Percentiles rank a stretch among this genome's conserved stretches.
Conservation (phyloP, 1,284 basidiomycete species). For the Ustilago vetiveriae region DNA sequence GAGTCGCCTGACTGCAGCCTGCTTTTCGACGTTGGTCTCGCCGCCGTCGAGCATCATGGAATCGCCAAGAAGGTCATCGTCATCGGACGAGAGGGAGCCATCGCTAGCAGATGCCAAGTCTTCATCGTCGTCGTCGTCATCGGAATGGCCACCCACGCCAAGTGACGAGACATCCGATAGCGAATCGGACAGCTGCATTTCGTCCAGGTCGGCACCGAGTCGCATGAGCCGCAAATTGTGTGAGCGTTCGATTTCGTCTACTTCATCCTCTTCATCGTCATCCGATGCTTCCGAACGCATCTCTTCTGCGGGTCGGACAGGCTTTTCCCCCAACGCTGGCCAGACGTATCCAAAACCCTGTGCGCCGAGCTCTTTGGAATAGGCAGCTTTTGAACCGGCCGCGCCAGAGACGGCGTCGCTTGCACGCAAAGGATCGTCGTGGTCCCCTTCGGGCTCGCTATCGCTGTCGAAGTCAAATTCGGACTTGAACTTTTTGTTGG, state of each 20-base stretch:
- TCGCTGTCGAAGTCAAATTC: constrained; percentile 49
- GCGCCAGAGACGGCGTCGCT: constrained; percentile 21
- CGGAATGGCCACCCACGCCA: constrained; percentile 49
- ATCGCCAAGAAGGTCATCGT: constrained; percentile 46
- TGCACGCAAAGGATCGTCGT: constrained; percentile 54
- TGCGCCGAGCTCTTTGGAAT: constrained; percentile 36
- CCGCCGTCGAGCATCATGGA: constrained; percentile 56
- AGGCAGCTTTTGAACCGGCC: constrained; percentile 10
- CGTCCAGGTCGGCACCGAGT: constrained; percentile 40
- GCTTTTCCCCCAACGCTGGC: constrained; percentile 49
- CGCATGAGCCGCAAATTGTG: constrained; percentile 49
- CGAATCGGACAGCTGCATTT: constrained; percentile 44
- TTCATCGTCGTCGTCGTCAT: constrained; percentile 35
- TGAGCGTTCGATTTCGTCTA: constrained; percentile 52
- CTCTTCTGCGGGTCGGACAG: constrained; percentile 12
- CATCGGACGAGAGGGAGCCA: constrained; percentile 25
- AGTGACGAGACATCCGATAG: constrained; percentile 57
- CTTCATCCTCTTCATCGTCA: constrained; percentile 42
- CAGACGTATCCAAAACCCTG: constrained; percentile 56
- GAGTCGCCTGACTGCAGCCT: constrained; percentile 49
- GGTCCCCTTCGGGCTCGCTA: constrained; percentile 36
- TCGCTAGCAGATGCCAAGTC: constrained; percentile 27
- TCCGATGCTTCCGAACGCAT: constrained; percentile 36
- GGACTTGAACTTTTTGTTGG: constrained; percentile 61
- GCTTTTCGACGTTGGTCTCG: constrained; percentile 55